Evolutionary conservation across 768 basidiomycete genomes (phyloP).

Genomic region (Clitopilus passeckerianus): DNA sequence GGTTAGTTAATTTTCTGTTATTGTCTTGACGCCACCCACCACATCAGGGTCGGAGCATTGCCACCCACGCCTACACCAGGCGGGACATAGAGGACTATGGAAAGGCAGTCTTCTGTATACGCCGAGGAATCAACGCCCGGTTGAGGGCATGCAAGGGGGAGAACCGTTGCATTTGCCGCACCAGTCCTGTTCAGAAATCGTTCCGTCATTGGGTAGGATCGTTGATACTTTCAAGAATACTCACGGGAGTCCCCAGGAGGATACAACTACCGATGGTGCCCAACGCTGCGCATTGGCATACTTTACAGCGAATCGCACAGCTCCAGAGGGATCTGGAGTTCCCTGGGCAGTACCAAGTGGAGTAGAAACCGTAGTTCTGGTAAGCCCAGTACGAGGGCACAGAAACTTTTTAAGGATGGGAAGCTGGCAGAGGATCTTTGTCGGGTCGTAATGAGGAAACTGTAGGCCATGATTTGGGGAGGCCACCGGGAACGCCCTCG

Average conservation of each 20-base stretch:
- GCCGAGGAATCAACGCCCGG: slow-evolving; percentile 38
- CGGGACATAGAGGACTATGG: slow-evolving; percentile 71
- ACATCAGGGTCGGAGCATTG: slow-evolving; percentile 49
- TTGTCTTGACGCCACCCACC: slow-evolving; percentile 33
- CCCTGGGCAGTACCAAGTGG: slow-evolving; percentile 56
- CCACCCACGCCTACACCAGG: slow-evolving; percentile 25
- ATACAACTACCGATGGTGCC: slow-evolving; percentile 47
- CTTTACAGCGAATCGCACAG: slow-evolving; percentile 55
- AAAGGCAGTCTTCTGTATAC: slow-evolving; percentile 77
- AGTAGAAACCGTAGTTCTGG: slow-evolving; percentile 29
- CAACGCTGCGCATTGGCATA: slow-evolving; percentile 65
- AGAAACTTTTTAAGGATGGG: slow-evolving; percentile 35
- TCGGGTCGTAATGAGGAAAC: slow-evolving; percentile 31
- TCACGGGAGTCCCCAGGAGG: slow-evolving; percentile 62
- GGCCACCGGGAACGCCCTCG: slow-evolving; percentile 24
- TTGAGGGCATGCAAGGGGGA: slow-evolving; percentile 77
- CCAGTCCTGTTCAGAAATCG: slow-evolving; percentile 34
- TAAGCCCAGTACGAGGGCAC: slow-evolving; percentile 32
- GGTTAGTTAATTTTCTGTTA: neutral
- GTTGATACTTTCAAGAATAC: slow-evolving; percentile 14
- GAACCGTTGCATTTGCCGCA: slow-evolving; percentile 40
- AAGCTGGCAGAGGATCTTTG: slow-evolving; percentile 40
- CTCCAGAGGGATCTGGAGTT: slow-evolving; percentile 39
- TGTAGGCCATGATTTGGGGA: slow-evolving; percentile 12
- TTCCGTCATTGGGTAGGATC: neutral